phyloP scores from a whole-genome alignment of 2,329 filamentous ascomycete species.

The Teratosphaeria epicoccoides region DNA sequence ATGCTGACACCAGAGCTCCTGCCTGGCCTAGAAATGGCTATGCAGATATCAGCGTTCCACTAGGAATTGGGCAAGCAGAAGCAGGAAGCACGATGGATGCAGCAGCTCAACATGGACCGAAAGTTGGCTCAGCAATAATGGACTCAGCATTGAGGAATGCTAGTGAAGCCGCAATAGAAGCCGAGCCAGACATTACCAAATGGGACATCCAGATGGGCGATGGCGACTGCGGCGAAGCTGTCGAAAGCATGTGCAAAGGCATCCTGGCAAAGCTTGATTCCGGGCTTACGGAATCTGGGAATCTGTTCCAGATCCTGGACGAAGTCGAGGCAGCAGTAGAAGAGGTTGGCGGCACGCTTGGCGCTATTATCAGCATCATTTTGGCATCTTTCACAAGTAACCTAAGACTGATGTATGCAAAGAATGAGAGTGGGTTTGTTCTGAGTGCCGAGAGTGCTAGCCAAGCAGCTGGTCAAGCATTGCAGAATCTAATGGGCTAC shows the following conservation, averaged over 20 bases:
- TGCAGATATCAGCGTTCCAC: constrained; percentile 12
- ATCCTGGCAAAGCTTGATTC: constrained; percentile 23
- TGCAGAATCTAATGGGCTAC: constrained; percentile 34
- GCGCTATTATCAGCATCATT: constrained; percentile 27
- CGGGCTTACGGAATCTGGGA: constrained; percentile 19
- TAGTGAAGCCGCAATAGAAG: constrained; percentile 40
- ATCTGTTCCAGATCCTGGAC: constrained; percentile 26
- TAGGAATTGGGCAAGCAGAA: constrained; percentile 14
- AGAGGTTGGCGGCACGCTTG: constrained; percentile 29
- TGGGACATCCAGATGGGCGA: constrained; percentile 56
- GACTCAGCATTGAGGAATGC: constrained; percentile 32
- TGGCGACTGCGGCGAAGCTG: constrained; percentile 54
- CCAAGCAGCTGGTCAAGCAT: constrained; percentile 26
- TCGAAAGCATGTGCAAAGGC: constrained; percentile 28
- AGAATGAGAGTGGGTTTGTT: constrained; percentile 11
- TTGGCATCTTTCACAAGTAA: constrained; percentile 30
- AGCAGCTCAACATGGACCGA: constrained; percentile 14
- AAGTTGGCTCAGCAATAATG: constrained; percentile 20
- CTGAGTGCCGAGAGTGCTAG: constrained; percentile 17
- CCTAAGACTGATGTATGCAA: constrained; percentile 25
- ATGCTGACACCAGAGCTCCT: constrained; percentile 41
- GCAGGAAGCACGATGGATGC: constrained; percentile 30
- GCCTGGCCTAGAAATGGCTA: constrained; percentile 43
- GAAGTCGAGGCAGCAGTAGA: constrained; percentile 26
- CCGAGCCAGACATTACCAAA: constrained; percentile 52